Evolutionary conservation across 805 yeast species (phyloP), one percentile per base, ranked within the genome.

Genomic region (Kurtzmaniella cleridarum): DNA sequence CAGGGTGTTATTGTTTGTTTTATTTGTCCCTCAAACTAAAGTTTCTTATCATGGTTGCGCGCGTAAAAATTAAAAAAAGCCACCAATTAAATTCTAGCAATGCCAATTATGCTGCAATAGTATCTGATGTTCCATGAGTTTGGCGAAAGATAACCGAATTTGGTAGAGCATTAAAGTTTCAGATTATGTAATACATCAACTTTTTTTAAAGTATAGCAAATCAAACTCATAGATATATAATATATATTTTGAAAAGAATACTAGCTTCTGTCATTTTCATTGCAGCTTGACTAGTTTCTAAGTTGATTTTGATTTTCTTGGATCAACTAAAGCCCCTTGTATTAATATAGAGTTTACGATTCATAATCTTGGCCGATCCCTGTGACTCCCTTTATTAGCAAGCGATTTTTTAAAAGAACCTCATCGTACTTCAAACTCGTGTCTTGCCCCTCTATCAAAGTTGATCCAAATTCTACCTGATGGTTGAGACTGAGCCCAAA

Each of bases 401-500:
- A 20, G 24, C 24, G 8, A 20, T 5, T n/a, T n/a, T n/a, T n/a
- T 5, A 20, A 20, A 20, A 20, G 8, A 20, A 5, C 24, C 24
- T 20, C 24, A 20, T 20, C 24, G 8, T 20, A 20, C 8, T 20
- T 5, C 24, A 20, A 20, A 20, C n/a, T 20, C 24, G 7, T 20
- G 8, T 20, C 8, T 20, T 5, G 24, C 24, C 24, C 24, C 16
- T 27, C n/a, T 5, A 35, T 35, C n/a, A 37, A 40, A 16, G 27
- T 32, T 30, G n/a, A 27, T 8, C 24, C 8, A 20, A 20, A 23
- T 16, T 24, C 5, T 5, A 23, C 14, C 17, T 16, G 15, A 12
- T 20, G 10, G 24, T 26, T 13, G 33, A 36, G 15, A 6, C 29
- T 3, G 32, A 34, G 13, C 34, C 34, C 23, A 42, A 40, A 17